Conservation (phyloP, 1,139 yeast species). For the Geotrichum carabidarum region DNA sequence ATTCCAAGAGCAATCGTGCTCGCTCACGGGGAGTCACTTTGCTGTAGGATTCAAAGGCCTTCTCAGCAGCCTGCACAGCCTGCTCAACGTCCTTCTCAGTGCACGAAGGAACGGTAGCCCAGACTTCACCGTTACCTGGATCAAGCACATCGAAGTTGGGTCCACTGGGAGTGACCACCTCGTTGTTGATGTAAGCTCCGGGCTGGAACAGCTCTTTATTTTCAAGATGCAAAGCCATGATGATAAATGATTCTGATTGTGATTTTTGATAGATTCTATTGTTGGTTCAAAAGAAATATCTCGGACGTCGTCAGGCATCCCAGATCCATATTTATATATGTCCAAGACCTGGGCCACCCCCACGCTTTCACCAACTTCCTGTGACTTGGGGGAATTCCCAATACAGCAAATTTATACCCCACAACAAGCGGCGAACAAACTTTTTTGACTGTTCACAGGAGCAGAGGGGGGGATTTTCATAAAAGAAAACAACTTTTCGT, state of each 20-base stretch:
- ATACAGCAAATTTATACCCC: no score
- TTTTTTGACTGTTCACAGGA: no score
- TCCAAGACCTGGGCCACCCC: no score
- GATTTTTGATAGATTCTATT: not conserved
- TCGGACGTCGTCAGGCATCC: no score
- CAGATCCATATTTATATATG: no score
- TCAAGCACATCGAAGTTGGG: constrained; percentile 32
- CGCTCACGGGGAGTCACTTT: constrained; percentile 46
- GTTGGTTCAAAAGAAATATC: no score
- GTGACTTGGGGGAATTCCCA: no score
- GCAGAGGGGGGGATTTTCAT: no score
- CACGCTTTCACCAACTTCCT: no score
- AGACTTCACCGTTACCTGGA: constrained; percentile 42
- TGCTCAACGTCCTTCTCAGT: constrained; percentile 37
- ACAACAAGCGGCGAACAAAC: no score
- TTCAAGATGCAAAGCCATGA: not conserved
- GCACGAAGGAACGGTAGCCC: constrained; percentile 44
- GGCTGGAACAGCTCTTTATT: constrained; percentile 45
- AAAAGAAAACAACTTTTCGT: no score
- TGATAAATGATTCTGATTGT: not conserved
- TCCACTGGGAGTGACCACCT: constrained; percentile 45
- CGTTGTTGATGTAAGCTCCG: constrained; percentile 75
- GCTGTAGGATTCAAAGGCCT: constrained; percentile 40
- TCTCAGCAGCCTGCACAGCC: constrained; percentile 43
- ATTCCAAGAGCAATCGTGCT: constrained; percentile 46